Evolutionary conservation across 2,329 filamentous ascomycete genomes (phyloP).

Genomic region (Emergomyces pasteurianus): DNA sequence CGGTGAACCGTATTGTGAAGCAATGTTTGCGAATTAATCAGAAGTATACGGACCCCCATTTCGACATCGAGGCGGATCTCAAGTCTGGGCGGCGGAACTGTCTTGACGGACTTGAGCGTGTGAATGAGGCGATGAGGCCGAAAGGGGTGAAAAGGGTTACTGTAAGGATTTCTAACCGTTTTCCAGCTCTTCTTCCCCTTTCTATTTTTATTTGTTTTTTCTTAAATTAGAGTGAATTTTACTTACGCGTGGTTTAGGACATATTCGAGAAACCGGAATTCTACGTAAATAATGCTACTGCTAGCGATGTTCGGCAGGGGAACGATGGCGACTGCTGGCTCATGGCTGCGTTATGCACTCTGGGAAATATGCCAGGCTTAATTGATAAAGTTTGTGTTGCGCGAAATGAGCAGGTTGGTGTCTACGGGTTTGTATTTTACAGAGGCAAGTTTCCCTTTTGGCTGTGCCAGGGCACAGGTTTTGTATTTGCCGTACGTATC

Average conservation of each 20-base stretch:
- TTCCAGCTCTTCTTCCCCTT: no score
- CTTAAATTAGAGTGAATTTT: conserved; percentile 9
- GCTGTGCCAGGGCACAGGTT: background rate
- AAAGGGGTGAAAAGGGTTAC: conserved; percentile 63
- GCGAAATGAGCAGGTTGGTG: conserved; percentile 59
- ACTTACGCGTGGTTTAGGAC: conserved; percentile 38
- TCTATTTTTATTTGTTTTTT: background rate
- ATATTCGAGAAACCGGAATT: conserved; percentile 69
- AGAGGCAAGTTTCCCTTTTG: conserved; percentile 36
- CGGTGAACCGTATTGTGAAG: conserved; percentile 45
- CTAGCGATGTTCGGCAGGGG: conserved; percentile 69
- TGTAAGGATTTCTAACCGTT: conserved; percentile 22
- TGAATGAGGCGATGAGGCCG: conserved; percentile 39
- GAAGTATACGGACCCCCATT: conserved; percentile 77
- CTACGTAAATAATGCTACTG: conserved; percentile 63
- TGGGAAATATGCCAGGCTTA: conserved; percentile 59
- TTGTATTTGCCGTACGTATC: background rate
- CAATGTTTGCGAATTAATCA: conserved; percentile 67
- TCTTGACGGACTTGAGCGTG: conserved; percentile 35
- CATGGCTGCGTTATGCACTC: conserved; percentile 64
- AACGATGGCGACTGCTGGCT: conserved; percentile 77
- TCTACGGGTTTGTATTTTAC: conserved; percentile 78
- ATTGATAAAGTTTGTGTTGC: conserved; percentile 65
- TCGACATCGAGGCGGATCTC: conserved; percentile 69
- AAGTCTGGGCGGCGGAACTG: conserved; percentile 46